Evolutionary conservation across 2,329 filamentous ascomycete species (phyloP).

Genomic region (Calonectria multiphialidica): DNA sequence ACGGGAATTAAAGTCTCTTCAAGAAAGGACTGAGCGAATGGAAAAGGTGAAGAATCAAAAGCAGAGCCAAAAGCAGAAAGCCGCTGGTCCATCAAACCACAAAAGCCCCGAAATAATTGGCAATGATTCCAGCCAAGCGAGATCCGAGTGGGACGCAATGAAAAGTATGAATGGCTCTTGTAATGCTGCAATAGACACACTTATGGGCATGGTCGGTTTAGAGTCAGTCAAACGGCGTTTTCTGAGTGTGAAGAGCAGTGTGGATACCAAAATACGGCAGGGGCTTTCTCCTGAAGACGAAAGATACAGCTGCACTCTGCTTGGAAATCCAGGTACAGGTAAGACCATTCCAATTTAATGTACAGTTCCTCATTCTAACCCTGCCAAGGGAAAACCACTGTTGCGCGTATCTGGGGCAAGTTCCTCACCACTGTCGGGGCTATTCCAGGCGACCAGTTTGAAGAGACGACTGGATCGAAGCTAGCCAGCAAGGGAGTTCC

Average conservation of each 20-base stretch:
- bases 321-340: constrained; percentile 84
- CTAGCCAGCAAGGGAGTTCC: constrained; percentile 73
- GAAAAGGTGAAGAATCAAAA: constrained; percentile 26
- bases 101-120: neutral
- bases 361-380: constrained; percentile 17
- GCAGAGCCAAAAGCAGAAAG: neutral
- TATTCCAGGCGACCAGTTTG: constrained; percentile 69
- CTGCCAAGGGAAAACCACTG: constrained; percentile 73
- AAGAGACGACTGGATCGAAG: constrained; percentile 76
- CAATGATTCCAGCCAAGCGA: constrained; percentile 44
- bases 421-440: constrained; percentile 73
- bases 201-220: constrained; percentile 80
- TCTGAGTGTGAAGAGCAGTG: constrained; percentile 70
- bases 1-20: constrained; percentile 58
- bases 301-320: constrained; percentile 70
- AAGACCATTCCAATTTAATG: constrained; percentile 30
- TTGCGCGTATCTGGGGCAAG: constrained; percentile 77
- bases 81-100: neutral
- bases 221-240: constrained; percentile 76
- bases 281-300: constrained; percentile 65
- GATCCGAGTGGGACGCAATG: constrained; percentile 71
- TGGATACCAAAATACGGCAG: constrained; percentile 73
- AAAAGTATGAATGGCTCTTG: constrained; percentile 64
- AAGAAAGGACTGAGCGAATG: constrained; percentile 42
- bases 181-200: constrained; percentile 67